Conservation (phyloP, 2,329 filamentous ascomycete species). For the Blastomyces parvus region DNA sequence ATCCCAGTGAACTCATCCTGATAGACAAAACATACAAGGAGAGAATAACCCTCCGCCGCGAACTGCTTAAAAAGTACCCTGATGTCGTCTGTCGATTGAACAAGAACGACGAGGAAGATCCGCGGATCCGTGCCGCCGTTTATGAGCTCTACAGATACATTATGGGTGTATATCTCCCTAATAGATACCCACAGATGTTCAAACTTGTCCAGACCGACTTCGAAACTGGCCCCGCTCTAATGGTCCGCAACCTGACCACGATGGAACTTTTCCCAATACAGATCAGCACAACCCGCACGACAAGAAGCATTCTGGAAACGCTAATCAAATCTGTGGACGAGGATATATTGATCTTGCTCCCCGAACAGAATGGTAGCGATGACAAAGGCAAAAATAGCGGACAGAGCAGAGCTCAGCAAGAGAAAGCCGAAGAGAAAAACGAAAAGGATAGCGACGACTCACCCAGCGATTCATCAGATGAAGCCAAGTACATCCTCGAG, state of each 20-base stretch:
- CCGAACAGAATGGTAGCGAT: slow-evolving; percentile 31
- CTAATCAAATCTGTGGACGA: slow-evolving; percentile 48
- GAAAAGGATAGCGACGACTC: background rate
- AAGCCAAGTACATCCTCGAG: slow-evolving; percentile 44
- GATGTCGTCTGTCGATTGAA: slow-evolving; percentile 34
- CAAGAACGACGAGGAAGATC: slow-evolving; percentile 25
- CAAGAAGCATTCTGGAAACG: slow-evolving; percentile 37
- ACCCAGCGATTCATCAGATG: slow-evolving; percentile 5
- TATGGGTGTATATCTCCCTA: slow-evolving; percentile 46
- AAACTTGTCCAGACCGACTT: slow-evolving; percentile 25
- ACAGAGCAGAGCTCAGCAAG: slow-evolving; percentile 7
- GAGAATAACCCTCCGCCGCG: slow-evolving; percentile 42
- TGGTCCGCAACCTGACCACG: slow-evolving; percentile 41
- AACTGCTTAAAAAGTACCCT: slow-evolving; percentile 38
- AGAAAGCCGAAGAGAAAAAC: slow-evolving; percentile 3
- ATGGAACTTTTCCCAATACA: slow-evolving; percentile 32
- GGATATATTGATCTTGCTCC: slow-evolving; percentile 52
- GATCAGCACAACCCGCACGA: slow-evolving; percentile 25
- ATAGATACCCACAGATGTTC: slow-evolving; percentile 48
- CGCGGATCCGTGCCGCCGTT: slow-evolving; percentile 39
- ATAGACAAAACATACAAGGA: slow-evolving; percentile 52
- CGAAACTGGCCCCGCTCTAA: slow-evolving; percentile 19
- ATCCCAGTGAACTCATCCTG: slow-evolving; percentile 46
- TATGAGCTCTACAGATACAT: slow-evolving; percentile 50
- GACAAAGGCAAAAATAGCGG: slow-evolving; percentile 14